A percentile compares a stretch with the other conserved stretches of the same genome.
These are phyloP conservation scores for Gloeophyllum trabeum DNA, from an alignment of 768 basidiomycete genomes.

Conservation along the genomic window DNA sequence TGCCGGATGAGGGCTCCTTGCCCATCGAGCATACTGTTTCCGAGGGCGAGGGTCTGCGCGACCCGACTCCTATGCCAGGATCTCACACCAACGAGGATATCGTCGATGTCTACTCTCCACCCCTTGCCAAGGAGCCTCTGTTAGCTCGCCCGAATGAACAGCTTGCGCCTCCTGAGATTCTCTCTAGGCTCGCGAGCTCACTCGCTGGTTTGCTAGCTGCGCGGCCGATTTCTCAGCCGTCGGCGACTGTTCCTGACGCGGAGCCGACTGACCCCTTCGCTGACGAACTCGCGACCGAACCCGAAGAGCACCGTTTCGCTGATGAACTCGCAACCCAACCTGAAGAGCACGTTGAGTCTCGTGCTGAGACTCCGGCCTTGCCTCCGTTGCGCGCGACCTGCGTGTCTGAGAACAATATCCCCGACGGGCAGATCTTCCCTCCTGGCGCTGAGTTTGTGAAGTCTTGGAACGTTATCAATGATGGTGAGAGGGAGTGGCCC, in stretches of 20 bases:
- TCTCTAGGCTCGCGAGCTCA: not conserved
- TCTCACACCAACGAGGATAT: not conserved
- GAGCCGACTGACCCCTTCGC: too few species aligned
- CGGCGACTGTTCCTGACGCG: not conserved
- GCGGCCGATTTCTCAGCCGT: too few species aligned
- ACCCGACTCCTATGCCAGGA: not conserved
- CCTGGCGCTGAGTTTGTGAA: constrained; percentile 83
- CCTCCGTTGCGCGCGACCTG: constrained; percentile 41
- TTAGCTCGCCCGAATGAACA: not conserved
- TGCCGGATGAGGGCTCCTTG: not conserved
- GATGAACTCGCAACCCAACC: too few species aligned
- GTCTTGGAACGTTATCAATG: constrained; percentile 68
- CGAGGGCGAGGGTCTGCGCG: not conserved
- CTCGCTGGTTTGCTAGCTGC: not conserved
- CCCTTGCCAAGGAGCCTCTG: not conserved
- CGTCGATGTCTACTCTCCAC: not conserved
- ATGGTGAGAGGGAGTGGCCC: constrained; percentile 55
- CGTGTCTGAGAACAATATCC: constrained; percentile 57
- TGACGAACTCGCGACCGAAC: too few species aligned
- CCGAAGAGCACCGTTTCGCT: too few species aligned
- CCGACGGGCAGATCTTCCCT: constrained; percentile 67
- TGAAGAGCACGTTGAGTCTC: not conserved
- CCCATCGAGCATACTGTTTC: not conserved
- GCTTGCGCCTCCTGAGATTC: not conserved
- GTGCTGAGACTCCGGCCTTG: too few species aligned